These are phyloP conservation scores for Linnemannia zychae DNA, from an alignment of 192 early-diverging fungal species.

Conservation along the genomic window DNA sequence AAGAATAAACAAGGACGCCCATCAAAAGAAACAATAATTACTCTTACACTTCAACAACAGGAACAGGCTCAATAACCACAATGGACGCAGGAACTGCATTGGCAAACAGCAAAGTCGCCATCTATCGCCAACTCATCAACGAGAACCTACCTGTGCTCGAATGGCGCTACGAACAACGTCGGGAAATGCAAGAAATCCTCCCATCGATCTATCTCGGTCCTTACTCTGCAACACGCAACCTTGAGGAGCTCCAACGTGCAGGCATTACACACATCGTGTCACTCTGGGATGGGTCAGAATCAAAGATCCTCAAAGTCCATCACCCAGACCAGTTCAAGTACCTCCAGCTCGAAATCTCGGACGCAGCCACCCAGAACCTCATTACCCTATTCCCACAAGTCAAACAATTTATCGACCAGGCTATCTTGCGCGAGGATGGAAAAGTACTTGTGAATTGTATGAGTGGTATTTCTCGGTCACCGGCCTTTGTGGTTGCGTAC, in stretches of 20 bases:
- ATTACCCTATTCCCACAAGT: slow-evolving; percentile 83
- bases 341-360: slow-evolving; percentile 80
- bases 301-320: slow-evolving; percentile 65
- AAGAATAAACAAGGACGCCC: too few relatives aligned
- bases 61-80: background rate
- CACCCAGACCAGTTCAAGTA: slow-evolving; percentile 72
- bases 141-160: slow-evolving; percentile 39
- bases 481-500: slow-evolving; percentile 91
- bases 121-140: slow-evolving; percentile 39
- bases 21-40: too few relatives aligned
- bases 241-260: slow-evolving; percentile 62
- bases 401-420: slow-evolving; percentile 69
- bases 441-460: slow-evolving; percentile 79
- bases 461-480: slow-evolving; percentile 87
- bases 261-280: slow-evolving; percentile 85
- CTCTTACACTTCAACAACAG: background rate
- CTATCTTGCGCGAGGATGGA: slow-evolving; percentile 53
- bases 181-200: slow-evolving; percentile 86
- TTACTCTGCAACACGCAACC: slow-evolving; percentile 75
- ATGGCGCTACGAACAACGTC: slow-evolving; percentile 83
- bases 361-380: slow-evolving; percentile 85
- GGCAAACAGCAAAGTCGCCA: slow-evolving; percentile 11
- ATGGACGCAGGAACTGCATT: background rate
- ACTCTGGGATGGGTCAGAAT: slow-evolving; percentile 80
- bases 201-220: slow-evolving; percentile 85